Conservation (phyloP, 2,329 filamentous ascomycete genomes). For the Davidsoniella australis region DNA sequence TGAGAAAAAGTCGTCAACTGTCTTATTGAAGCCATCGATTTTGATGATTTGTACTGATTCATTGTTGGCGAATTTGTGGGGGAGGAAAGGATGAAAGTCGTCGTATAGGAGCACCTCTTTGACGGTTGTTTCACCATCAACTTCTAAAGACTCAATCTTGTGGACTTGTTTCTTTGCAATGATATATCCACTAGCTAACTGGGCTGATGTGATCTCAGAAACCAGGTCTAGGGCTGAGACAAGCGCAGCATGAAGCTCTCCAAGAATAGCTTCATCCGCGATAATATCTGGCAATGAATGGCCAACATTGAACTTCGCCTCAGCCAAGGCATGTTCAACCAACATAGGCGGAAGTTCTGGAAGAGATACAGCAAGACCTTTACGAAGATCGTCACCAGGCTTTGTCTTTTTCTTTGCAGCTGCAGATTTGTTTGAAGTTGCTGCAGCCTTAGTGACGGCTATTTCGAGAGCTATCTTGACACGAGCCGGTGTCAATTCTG, state of each 20-base stretch:
- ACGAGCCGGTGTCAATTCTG: slow-evolving; percentile 56
- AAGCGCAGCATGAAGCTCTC: slow-evolving; percentile 50
- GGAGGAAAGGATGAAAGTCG: slow-evolving; percentile 87
- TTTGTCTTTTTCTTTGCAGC: slow-evolving; percentile 47
- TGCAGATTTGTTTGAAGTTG: slow-evolving; percentile 22
- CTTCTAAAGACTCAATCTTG: background rate
- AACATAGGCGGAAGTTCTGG: slow-evolving; percentile 78
- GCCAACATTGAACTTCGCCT: slow-evolving; percentile 51
- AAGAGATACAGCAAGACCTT: slow-evolving; percentile 66
- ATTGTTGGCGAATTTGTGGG: slow-evolving; percentile 58
- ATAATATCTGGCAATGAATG: slow-evolving; percentile 53
- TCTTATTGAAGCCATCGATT: slow-evolving; percentile 76
- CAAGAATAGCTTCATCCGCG: slow-evolving; percentile 44
- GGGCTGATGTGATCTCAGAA: slow-evolving; percentile 47
- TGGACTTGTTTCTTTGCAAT: slow-evolving; percentile 43
- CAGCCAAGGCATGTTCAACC: slow-evolving; percentile 66
- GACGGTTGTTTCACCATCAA: slow-evolving; percentile 20
- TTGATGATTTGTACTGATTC: slow-evolving; percentile 50
- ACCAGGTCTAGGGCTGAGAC: slow-evolving; percentile 54
- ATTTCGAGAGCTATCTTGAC: slow-evolving; percentile 52
- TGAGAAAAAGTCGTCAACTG: slow-evolving; percentile 93
- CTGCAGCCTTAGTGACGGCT: slow-evolving; percentile 40
- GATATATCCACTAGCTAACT: slow-evolving; percentile 66
- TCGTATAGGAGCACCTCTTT: slow-evolving; percentile 54
- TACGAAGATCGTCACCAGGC: slow-evolving; percentile 57